Conservation (phyloP, 2,329 filamentous ascomycete genomes). For the Celoporthe dispersa region DNA sequence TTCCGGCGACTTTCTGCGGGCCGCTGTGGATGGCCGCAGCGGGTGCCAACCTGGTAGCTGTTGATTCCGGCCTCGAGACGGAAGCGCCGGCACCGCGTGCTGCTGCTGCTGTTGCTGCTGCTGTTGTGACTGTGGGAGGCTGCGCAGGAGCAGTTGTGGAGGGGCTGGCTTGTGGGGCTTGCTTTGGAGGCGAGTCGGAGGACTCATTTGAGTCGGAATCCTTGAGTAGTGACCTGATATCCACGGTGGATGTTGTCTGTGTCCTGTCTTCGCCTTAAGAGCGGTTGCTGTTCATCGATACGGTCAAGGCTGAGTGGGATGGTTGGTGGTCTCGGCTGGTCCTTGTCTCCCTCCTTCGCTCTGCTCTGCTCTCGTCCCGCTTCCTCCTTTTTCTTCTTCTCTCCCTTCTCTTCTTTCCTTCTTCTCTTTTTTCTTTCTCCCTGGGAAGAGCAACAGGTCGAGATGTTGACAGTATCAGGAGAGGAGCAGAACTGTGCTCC, state of each 20-base stretch:
- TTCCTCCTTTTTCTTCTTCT: conserved; percentile 7
- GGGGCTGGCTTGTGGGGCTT: conserved; percentile 38
- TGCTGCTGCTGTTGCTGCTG: conserved; percentile 26
- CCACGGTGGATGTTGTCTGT: conserved; percentile 73
- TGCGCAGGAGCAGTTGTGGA: conserved; percentile 41
- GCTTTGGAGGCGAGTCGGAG: conserved; percentile 51
- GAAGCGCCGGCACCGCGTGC: conserved; percentile 20
- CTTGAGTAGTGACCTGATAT: conserved; percentile 91
- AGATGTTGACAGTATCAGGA: no score
- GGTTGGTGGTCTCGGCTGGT: conserved; percentile 7
- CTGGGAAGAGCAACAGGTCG: conserved; percentile 13
- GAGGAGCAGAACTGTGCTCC: not conserved
- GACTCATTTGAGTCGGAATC: conserved; percentile 75
- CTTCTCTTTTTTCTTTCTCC: conserved; percentile 15
- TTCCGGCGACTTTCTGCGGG: conserved; percentile 24
- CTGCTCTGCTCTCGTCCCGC: conserved; percentile 16
- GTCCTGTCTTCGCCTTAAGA: conserved; percentile 40
- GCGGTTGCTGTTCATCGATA: conserved; percentile 41
- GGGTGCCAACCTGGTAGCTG: conserved; percentile 23
- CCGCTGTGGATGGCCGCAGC: conserved; percentile 26
- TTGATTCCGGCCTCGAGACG: conserved; percentile 22
- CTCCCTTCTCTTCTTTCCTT: no score
- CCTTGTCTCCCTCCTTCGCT: conserved; percentile 11
- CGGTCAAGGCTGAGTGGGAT: not conserved
- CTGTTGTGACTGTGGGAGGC: conserved; percentile 17